Evolutionary conservation across 2,329 filamentous ascomycete species (phyloP), one percentile per base, ranked within the genome.

Genomic region (Sporothrix pallida): DNA sequence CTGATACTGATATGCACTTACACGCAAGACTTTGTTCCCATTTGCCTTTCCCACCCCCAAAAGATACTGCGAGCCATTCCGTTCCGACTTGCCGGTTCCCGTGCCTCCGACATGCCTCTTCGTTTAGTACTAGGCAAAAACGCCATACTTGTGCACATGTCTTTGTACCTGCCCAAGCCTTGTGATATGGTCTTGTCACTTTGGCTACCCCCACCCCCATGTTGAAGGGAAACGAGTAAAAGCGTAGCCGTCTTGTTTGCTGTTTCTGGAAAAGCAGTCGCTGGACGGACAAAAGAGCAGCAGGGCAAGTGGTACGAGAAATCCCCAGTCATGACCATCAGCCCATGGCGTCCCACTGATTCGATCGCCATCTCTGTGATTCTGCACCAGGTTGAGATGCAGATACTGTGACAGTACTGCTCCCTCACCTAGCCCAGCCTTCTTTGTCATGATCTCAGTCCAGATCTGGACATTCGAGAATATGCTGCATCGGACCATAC

Each of bases 231-330:
- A 60, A 70, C 37, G 23, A 65, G 58, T 17, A 72, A 42, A 65
- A 44, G 23, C 44, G 70, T 54, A 72, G 46, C 70, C 58, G 44
- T 71, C 17, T 7, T n/a, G 44, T 6, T 3, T 68, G 48, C 9
- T 15, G 13, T 13, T 42, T 20, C 60, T 60, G 69, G 73, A 72
- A 74, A 74, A 72, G 46, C 58, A 58, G 50, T 74, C 9, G 73
- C 62, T 52, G 58, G 31, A 37, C 31, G 31, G 31, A 3, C 31
- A 37, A 37, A 37, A 52, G 26, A 31, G 52, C 4, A 46, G 8
- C 9, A n/a, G 31, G 8, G 31, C 31, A 9, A 46, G 23, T 74
- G 42, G 52, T 70, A 69, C 70, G 62, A 70, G 70, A 62, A 46
- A 10, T 37, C 26, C 17, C 2, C 15, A 7, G 7, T 12, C 46